Evolutionary conservation across 805 yeast species (phyloP), one percentile per base, ranked within the genome.

Genomic region (Candida vartiovaarae): DNA sequence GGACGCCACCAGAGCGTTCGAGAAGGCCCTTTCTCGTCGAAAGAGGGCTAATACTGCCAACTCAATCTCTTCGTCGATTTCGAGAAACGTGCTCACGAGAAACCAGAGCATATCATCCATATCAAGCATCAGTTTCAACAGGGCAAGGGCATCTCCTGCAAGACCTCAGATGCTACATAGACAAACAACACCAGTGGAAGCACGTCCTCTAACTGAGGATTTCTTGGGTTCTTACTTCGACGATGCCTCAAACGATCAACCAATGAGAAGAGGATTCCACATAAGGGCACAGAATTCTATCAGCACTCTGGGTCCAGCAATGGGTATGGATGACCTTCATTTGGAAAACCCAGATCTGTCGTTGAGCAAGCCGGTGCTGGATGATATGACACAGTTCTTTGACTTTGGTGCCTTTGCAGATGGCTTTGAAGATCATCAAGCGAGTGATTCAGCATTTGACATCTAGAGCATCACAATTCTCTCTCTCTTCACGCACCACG

Each of bases 41-140:
- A 56, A 56, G 36, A 48, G 62, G 36, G 59, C 62, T 8, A 54
- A 55, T 36, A 58, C 62, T 2, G 48, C 38, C 4, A 44, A 51
- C 5, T 58, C 62, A 3, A 38, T 46, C 23, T 44, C 41, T 28
- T 55, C 51, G 4, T 44, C 28, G 15, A 40, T 28, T 36, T 47
- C 39, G 11, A 15, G 39, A 23, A 24, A n/a, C 9, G 40, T 47
- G 11, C 30, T 54, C 9, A 40, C 57, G 1, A 38, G 61, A 25
- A 55, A 52, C 32, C 58, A 53, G 20, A 55, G 60, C 20, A 36
- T 52, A 26, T 52, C 60, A 3, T 53, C 58, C 11, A 40, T 55
- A 5, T 48, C 55, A 4, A 53, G 56, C n/a, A 32, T 41, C 4
- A 40, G 46, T 8, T 38, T 44, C 23, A 39, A 41, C 26, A 47